Evolutionary conservation across 2,329 filamentous ascomycete species (phyloP).

Genomic region (Monosporascus sp.): DNA sequence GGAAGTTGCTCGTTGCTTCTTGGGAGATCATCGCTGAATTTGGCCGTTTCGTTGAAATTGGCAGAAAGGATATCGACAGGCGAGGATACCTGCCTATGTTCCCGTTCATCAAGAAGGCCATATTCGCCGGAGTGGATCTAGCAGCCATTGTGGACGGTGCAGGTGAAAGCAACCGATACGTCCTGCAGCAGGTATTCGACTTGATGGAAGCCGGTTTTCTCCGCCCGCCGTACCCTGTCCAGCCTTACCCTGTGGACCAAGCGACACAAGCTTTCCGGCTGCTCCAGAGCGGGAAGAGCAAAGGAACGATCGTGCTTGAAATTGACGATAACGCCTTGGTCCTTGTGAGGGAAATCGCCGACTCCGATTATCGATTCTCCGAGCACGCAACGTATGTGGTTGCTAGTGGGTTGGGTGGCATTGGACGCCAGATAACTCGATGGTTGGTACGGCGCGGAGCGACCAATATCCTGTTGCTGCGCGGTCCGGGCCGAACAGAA

Average conservation of each 20-base stretch:
- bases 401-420: constrained; percentile 25
- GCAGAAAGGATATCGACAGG: constrained; percentile 3
- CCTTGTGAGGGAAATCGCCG: background rate
- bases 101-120: constrained; percentile 4
- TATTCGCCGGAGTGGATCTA: background rate
- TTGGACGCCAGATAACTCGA: constrained; percentile 17
- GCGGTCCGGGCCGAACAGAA: constrained; percentile 9
- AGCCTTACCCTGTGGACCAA: constrained; percentile 14
- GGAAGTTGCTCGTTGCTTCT: constrained; percentile 7
- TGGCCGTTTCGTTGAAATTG: constrained; percentile 4
- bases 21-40: constrained; percentile 13
- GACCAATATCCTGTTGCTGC: constrained; percentile 21
- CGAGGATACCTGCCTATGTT: constrained; percentile 5
- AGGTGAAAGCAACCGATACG: no score
- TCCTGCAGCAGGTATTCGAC: background rate
- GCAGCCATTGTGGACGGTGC: no score
- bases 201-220: constrained; percentile 1
- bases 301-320: constrained; percentile 32
- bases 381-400: constrained; percentile 2
- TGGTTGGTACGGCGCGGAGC: constrained; percentile 23
- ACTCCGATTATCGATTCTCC: background rate
- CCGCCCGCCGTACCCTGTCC: constrained; percentile 18
- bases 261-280: constrained; percentile 30
- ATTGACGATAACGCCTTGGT: constrained; percentile 6
- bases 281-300: constrained; percentile 33